Base-by-base conservation (phyloP, 1,284 basidiomycete species). In the Trichosporon sp. region DNA sequence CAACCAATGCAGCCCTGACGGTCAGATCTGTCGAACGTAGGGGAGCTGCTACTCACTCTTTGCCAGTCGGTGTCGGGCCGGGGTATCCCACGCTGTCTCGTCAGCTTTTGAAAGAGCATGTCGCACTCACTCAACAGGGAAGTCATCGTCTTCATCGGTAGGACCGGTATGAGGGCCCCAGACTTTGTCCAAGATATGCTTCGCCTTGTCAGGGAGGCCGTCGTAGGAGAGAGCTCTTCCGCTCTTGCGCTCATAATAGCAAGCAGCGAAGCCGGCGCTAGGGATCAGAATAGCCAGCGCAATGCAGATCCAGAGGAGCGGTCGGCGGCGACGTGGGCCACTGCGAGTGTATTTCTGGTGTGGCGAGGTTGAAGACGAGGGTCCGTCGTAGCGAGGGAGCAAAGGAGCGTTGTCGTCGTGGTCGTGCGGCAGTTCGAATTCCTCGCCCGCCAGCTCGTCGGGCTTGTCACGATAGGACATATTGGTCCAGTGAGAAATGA, bases 51-150 rank as follows among this genome's bases (percentile, higher is more conserved):
- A 73, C 78, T 74, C 65, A 78, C 79, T 94, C 92, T 11, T 85
- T 87, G 11, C 92, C 92, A 0, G 92, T 94, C 0, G 90, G 89
- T 1, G 91, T 94, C 10, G 84, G 85, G 9, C 92, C 92, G 13
- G 88, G 84, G 74, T 91, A 89, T 49, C 92, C 92, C 11, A 94
- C 86, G 66, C 88, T 78, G 29, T 7, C n/a, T 16, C 19, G 63
- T 68, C 60, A 71, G 69, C 56, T 36, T 36, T 33, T 6, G 1
- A 7, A 27, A 32, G 19, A 36, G 29, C 54, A 25, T 1, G 10
- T 16, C 19, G 21, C 16, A 70, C 79, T 67, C 63, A 80, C 79
- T 79, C 65, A 5, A 75, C 78, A 0, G 79, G 79, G 66, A 80
- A 80, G 46, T 72, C 65, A 5, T 67, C 67, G 60, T 71, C 57